These are phyloP conservation scores for Lanmaoa rubissima DNA, from an alignment of 768 basidiomycete species.

Conservation along the genomic window DNA sequence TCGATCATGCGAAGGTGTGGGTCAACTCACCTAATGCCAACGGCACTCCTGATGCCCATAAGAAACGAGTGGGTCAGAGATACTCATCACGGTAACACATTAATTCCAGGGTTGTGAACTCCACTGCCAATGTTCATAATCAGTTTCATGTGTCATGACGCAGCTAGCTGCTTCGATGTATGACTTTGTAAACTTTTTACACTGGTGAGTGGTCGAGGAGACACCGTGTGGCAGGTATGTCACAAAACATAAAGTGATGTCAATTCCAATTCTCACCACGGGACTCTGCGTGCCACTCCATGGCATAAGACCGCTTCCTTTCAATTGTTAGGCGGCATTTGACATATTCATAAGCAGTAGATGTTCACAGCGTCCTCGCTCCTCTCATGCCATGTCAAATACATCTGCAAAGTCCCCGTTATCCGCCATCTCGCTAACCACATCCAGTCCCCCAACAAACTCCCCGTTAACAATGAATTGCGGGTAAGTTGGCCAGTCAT, in stretches of 20 bases:
- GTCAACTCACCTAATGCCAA: neutral
- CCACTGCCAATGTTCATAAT: neutral
- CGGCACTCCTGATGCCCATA: neutral
- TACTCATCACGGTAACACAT: neutral
- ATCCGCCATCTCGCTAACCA: slow-evolving; percentile 79
- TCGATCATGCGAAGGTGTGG: neutral
- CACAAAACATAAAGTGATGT: neutral
- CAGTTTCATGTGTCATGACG: neutral
- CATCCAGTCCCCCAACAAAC: slow-evolving; percentile 92
- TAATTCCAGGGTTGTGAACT: neutral
- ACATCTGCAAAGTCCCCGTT: slow-evolving; percentile 67
- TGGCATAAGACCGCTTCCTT: neutral
- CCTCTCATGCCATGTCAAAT: slow-evolving; percentile 6
- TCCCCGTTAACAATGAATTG: slow-evolving; percentile 88
- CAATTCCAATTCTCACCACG: slow-evolving; percentile 2
- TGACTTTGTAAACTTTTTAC: neutral
- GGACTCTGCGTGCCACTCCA: neutral
- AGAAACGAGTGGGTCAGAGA: neutral
- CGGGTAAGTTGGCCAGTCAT: slow-evolving; percentile 90
- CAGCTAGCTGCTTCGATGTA: neutral
- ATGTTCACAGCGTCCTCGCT: neutral
- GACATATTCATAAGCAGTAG: neutral
- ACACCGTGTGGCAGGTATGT: slow-evolving; percentile 14
- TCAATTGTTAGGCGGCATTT: neutral
- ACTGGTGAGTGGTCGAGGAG: neutral